Evolutionary conservation across 1,139 yeast genomes (phyloP), one percentile per base, ranked within the genome.

Genomic region (Yamadazyma triangularis): DNA sequence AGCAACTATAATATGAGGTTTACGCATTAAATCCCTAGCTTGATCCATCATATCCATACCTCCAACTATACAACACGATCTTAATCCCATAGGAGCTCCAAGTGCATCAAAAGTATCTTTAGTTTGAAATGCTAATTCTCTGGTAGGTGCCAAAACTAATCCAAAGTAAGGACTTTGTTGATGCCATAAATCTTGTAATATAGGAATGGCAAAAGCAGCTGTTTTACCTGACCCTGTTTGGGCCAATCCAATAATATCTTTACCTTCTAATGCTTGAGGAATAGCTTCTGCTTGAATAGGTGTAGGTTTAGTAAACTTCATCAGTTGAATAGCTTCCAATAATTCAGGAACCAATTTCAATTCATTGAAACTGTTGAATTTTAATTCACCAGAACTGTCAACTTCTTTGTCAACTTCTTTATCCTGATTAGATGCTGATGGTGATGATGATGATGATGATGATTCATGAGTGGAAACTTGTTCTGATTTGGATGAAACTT

Each of bases 1-100:
- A 14, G 97, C 97, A 35, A 91, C 95, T 33, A 91, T 73, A 28
- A 91, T 73, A 51, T 91, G 98, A 2, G 98, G 98, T 51, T 87
- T 88, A 44, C 94, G 73, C 81, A 87, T 83, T 45, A 91, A 69
- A 43, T 93, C 96, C 41, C 95, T 71, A 1, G 96, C 93, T 58
- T 91, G 99, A 48, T 88, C 95, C 93, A 91, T 87, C 86, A 86
- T 85, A 51, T 87, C 95, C 93, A 91, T 91, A 42, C 99, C 99
- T 44, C 98, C 98, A 25, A 91, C 96, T 41, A 91, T 75, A 40
- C 95, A 89, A 3, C 79, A 81, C 20, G 91, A 71, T 47, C 95
- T 69, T 25, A 89, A 72, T 1, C 98, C 98, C 94, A 91, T 89
- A 12, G 79, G 64, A 1, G 86, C 62, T 0, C 99, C 99, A 31